Evolutionary conservation across 768 basidiomycete species (phyloP), one percentile per base, ranked within the genome.

Genomic region (Lentinula edodes): DNA sequence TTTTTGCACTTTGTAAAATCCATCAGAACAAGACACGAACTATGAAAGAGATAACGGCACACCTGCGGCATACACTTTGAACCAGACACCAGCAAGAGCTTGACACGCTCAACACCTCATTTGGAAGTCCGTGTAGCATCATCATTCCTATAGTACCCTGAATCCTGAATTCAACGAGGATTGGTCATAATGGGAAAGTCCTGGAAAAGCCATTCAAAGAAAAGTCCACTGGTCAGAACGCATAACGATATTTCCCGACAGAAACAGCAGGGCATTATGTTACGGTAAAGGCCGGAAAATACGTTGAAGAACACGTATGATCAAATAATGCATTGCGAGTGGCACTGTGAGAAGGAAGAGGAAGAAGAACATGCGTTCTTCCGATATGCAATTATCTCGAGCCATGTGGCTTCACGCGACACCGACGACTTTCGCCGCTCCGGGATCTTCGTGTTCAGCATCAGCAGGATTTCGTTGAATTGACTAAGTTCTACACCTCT

Each of bases 31-130:
- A 34, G 34, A 38, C 6, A 35, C 54, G 18, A 56, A 43, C 41
- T 34, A 6, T 36, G 32, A 59, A 48, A 28, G 28, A 59, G 58
- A 59, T 59, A 59, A 59, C 58, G 58, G 46, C 58, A 59, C 41
- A 58, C 39, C 54, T 48, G 46, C 46, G 34, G 52, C 51, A 53
- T 13, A 53, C 52, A 28, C 28, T 28, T 9, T 35, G 34, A 35
- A 35, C 34, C 7, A 39, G 13, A 39, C 38, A 35, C 20, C 52
- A 53, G 54, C 28, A 36, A 32, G 18, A 46, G 20, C 15, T 20
- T 46, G 45, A 20, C 45, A 46, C 45, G 45, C 34, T 52, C 32
- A 16, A 2, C n/a, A 52, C 51, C 28, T 52, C 51, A 23, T 45
- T 15, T 45, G n/a, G 43, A 45, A 8, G 38, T 13, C 43, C 43